Conservation (phyloP, 257 asterid genomes). For the Ballota nigra region DNA sequence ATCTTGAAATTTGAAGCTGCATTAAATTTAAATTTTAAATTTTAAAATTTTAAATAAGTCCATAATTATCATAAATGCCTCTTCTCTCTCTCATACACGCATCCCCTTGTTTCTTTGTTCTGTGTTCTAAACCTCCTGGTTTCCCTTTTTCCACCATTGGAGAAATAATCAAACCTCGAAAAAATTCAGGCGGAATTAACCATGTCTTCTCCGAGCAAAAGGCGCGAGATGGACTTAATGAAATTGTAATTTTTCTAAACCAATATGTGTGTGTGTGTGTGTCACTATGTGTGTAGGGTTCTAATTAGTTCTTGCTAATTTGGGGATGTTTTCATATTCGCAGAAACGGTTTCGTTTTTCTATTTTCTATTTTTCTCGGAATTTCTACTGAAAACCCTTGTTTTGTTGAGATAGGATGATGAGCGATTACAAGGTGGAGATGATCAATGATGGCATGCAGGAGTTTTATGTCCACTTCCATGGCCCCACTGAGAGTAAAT, state of each 20-base stretch:
- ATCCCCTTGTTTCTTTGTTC: constrained; percentile 20
- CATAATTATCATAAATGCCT: constrained; percentile 15
- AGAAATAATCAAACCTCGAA: neutral
- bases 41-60: too few species aligned
- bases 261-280: neutral
- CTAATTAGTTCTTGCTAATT: constrained; percentile 10
- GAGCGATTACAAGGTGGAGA: constrained; percentile 98
- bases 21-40: constrained; percentile 3
- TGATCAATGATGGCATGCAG: constrained; percentile 88
- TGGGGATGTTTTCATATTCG: neutral
- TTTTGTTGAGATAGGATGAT: constrained; percentile 68
- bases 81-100: neutral
- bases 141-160: constrained; percentile 10
- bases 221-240: constrained; percentile 99
- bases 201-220: constrained; percentile 99
- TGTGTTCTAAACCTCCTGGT: too few species aligned
- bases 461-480: constrained; percentile 85
- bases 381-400: neutral
- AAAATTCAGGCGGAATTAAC: constrained; percentile 15
- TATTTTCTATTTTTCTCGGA: neutral
- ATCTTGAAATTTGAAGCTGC: constrained; percentile 25
- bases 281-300: neutral
- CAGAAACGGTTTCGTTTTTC: neutral
- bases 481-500: constrained; percentile 89
- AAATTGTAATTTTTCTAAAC: constrained; percentile 57